Evolutionary conservation across 805 yeast genomes (phyloP), one percentile per base, ranked within the genome.

Genomic region (Saccharomycopsis sp.): DNA sequence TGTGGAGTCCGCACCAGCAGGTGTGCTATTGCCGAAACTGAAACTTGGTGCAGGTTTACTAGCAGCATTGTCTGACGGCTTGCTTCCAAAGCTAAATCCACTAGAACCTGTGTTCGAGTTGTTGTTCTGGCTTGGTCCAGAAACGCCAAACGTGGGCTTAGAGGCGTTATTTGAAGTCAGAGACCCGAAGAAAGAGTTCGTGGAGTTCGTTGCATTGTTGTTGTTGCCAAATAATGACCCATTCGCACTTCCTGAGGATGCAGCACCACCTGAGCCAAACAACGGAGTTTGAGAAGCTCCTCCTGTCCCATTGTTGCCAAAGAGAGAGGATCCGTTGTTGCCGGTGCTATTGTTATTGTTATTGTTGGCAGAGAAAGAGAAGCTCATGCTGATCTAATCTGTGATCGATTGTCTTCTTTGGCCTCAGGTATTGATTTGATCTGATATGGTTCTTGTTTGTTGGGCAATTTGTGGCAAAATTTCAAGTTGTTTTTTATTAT

Each of bases 31-130:
- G 6, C 32, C 32, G 16, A 17, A 7, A 15, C 36, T 13, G 27
- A 29, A n/a, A n/a, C n/a, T n/a, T n/a, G n/a, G 22, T 12, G 12
- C 2, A 20, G 40, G 36, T 31, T 29, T 30, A n/a, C n/a, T n/a
- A n/a, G n/a, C n/a, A n/a, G n/a, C n/a, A n/a, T n/a, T n/a, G n/a
- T 30, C 12, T 30, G 10, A 9, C 12, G 29, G 33, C 36, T 45
- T 46, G n/a, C 45, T 39, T n/a, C 54, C 56, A 35, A 52, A 51
- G 3, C 49, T 39, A 23, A 39, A 42, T 4, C 41, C 48, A n/a
- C 34, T 18, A 9, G 34, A 37, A 12, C 50, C 31, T 12, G 31
- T 30, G 3, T n/a, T n/a, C n/a, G n/a, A n/a, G n/a, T n/a, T n/a
- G 4, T 38, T 32, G 13, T 50, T 51, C 32, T 31, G 19, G 8